phyloP scores from a whole-genome alignment of 2,329 filamentous ascomycete species.

The Zymoseptoria ardabiliae region DNA sequence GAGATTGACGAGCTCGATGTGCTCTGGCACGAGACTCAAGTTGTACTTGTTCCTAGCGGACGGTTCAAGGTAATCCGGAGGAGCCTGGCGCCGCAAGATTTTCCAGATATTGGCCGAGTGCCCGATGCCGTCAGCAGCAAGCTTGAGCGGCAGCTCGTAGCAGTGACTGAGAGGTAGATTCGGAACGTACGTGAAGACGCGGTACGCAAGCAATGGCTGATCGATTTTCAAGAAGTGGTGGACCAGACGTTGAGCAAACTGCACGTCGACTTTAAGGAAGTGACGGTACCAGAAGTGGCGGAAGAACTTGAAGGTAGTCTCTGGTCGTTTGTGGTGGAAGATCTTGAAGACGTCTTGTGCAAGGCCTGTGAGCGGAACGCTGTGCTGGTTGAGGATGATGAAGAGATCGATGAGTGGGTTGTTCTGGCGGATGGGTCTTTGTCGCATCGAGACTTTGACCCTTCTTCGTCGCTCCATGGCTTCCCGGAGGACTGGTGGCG shows the following conservation, averaged over 20 bases:
- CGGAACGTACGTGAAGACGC: constrained; percentile 13
- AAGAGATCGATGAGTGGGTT: constrained; percentile 7
- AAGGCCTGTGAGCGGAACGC: constrained; percentile 3
- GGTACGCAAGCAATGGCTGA: constrained; percentile 9
- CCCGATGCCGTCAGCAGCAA: constrained; percentile 8
- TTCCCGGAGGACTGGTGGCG: neutral
- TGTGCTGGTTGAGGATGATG: constrained; percentile 1
- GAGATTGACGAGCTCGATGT: constrained; percentile 38
- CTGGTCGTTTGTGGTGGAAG: neutral
- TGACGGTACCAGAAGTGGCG: neutral
- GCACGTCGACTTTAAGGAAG: constrained; percentile 6
- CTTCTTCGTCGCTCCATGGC: neutral
- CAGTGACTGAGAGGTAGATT: constrained; percentile 13
- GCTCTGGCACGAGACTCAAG: constrained; percentile 17
- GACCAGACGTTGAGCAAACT: constrained; percentile 11
- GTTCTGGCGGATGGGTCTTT: neutral
- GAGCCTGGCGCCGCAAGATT: constrained; percentile 2
- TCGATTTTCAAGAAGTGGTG: constrained; percentile 11
- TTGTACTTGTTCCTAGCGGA: neutral
- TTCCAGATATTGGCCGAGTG: neutral
- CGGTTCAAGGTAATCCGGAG: neutral
- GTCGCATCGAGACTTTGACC: neutral
- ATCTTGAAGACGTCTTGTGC: constrained; percentile 10
- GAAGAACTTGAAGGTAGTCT: neutral
- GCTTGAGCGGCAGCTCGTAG: constrained; percentile 16